phyloP scores from a whole-genome alignment of 2,329 filamentous ascomycete species.

The Cercospora sp. region DNA sequence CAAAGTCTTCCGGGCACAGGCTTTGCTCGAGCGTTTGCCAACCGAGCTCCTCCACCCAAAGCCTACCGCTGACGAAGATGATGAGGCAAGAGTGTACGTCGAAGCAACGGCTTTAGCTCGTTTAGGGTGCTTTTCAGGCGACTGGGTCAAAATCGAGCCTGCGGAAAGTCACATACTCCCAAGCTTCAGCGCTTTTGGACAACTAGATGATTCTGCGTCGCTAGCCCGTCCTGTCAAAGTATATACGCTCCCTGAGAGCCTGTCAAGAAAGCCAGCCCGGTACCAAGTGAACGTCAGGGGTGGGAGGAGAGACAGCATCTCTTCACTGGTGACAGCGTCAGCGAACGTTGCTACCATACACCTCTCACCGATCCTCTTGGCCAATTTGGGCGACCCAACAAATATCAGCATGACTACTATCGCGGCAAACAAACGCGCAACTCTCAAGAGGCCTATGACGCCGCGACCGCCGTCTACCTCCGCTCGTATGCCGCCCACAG shows the following conservation, averaged over 20 bases:
- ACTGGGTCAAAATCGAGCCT: conserved; percentile 87
- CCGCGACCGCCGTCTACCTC: conserved; percentile 37
- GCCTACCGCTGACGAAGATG: conserved; percentile 79
- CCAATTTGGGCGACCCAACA: conserved; percentile 76
- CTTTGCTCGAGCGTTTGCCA: conserved; percentile 69
- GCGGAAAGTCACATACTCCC: conserved; percentile 70
- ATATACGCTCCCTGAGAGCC: conserved; percentile 79
- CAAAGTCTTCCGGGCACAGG: conserved; percentile 81
- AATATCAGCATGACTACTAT: conserved; percentile 78
- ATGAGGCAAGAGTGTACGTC: conserved; percentile 83
- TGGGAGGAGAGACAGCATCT: conserved; percentile 56
- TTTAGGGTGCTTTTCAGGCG: conserved; percentile 94
- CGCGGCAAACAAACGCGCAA: conserved; percentile 35
- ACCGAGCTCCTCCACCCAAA: conserved; percentile 81
- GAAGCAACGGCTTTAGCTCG: conserved; percentile 82
- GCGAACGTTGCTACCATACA: conserved; percentile 66
- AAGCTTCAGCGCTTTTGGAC: conserved; percentile 66
- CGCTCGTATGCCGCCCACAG: conserved; percentile 58
- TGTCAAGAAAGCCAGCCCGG: conserved; percentile 54
- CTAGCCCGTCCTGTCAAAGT: conserved; percentile 86
- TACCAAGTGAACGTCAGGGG: conserved; percentile 55
- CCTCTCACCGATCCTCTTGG: conserved; percentile 80
- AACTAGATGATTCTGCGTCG: conserved; percentile 63
- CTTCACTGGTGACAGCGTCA: conserved; percentile 47
- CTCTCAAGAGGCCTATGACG: conserved; percentile 44